phyloP scores from a whole-genome alignment of 2,329 filamentous ascomycete genomes.

The Neurospora sp. region DNA sequence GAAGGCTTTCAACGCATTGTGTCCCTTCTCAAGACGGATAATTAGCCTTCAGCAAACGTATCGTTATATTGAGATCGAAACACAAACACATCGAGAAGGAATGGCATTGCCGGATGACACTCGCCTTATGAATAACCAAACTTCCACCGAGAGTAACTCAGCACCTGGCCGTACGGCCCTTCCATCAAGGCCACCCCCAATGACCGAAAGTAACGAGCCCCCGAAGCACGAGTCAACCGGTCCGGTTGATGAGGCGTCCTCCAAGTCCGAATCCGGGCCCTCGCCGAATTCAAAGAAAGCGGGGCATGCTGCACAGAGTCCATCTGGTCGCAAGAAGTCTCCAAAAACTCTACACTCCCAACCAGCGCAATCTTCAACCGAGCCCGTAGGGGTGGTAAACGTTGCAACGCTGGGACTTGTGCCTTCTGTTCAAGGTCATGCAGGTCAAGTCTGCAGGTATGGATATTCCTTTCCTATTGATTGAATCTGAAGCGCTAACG shows the following conservation, averaged over 20 bases:
- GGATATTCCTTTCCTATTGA: slow-evolving; percentile 15
- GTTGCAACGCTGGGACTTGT: background rate
- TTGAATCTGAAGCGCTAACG: slow-evolving; percentile 15
- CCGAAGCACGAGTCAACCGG: slow-evolving; percentile 3
- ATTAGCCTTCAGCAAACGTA: background rate
- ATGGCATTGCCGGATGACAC: slow-evolving; percentile 15
- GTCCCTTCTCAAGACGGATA: background rate
- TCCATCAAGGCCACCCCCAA: slow-evolving; percentile 14
- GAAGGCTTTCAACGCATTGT: background rate
- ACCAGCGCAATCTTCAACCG: background rate
- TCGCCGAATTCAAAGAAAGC: slow-evolving; percentile 7
- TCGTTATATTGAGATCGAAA: background rate
- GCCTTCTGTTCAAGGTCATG: slow-evolving; percentile 26
- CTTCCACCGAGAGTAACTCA: slow-evolving; percentile 5
- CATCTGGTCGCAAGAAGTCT: slow-evolving; percentile 7
- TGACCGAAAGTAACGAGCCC: slow-evolving; percentile 6
- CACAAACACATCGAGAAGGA: background rate
- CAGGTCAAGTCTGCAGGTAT: slow-evolving; percentile 65
- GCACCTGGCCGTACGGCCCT: slow-evolving; percentile 17
- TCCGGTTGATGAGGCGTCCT: slow-evolving; percentile 4
- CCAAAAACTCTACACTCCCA: background rate
- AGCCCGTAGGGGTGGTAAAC: background rate
- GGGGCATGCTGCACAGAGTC: slow-evolving; percentile 2
- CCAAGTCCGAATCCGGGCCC: slow-evolving; percentile 1
- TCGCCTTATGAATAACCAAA: slow-evolving; percentile 2